Base-by-base conservation (phyloP, 176 grass and related monocot genomes). In the Guadua angustifolia region DNA sequence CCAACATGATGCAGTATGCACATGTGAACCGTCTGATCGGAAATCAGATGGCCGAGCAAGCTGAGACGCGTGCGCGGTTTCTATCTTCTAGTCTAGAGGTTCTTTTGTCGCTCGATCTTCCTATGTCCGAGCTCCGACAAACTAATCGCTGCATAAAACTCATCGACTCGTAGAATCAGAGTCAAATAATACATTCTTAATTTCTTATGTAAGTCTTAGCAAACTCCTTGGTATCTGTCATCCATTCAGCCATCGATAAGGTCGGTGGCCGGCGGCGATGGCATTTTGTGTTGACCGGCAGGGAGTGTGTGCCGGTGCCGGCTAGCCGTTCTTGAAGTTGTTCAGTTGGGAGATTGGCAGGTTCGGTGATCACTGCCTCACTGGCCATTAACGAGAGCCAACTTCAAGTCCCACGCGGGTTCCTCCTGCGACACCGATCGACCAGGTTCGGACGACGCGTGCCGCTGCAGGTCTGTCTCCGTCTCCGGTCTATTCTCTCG, bases 301-400 rank as follows among this genome's bases (percentile, higher is more conserved):
- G 5, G 13, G 62, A 6, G 9, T 7, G 46, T 2, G 9, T 36
- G 42, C 16, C 38, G 67, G 40, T 53, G 49, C n/a, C 51, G 68
- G 40, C 50, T 13, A 12, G 29, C 15, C 25, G 26, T 25, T 67
- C 62, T 38, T 33, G 19, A 7, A 5, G 26, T 4, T 12, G 58
- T 29, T 79, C 58, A 25, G 80, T 88, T 88, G 87, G 87, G 75
- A 32, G 68, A 13, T 39, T 40, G 81, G 81, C 81, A 51, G 87
- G 68, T 84, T 75, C 65, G 66, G 80, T 2, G 3, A 3, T 7
- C 75, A 49, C 25, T 45, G 39, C 9, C 44, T 3, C 9, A 3
- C 44, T 12, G 44, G 44, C 44, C 44, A 45, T 14, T 38, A 22
- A 44, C 39, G 36, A 3, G 24, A 16, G 25, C 25, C 2, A 15